Evolutionary conservation across 306 rosid species (phyloP), one percentile per base, ranked within the genome.

Genomic region (Rosa chinensis): DNA sequence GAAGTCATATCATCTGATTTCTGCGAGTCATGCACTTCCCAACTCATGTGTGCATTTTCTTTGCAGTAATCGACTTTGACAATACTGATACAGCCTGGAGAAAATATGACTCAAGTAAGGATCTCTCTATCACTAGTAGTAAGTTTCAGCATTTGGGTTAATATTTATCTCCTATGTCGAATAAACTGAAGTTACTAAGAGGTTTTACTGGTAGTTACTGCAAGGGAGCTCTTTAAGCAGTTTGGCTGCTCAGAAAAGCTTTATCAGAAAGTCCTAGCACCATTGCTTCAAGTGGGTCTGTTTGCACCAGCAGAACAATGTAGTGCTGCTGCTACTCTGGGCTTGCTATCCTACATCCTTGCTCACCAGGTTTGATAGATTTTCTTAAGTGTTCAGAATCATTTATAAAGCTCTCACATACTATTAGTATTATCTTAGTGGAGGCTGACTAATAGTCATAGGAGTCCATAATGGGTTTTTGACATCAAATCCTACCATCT

Each of bases 241-340:
- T 87, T 87, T 79, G 87, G 89, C 80, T 79, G 85, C 85, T 84
- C 89, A 3, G 89, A 76, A 74, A 85, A 82, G 82, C 87, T 89
- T 67, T 85, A 85, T 76, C 83, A 42, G 61, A 85, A 82, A 32
- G 64, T 89, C 37, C 67, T 87, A 25, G 84, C 79, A 25, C 89
- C 91, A 35, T 82, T 89, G 81, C 87, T 89, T 79, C 89, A 89
- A 52, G 90, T 87, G 53, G 89, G 89, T 66, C 81, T 87, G 47
- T 87, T 80, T 44, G 88, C 88, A 62, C 87, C 90, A 47, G 83
- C 90, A 17, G 93, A 89, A 74, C 89, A 83, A 70, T 87, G 89
- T 72, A 89, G 91, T 78, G 93, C 89, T 80, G 90, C 89, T 37
- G 88, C 93, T 66, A 82, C 85, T 58, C 84, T 89, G 50, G 88